Percentiles rank a stretch among this genome's conserved stretches.
These are phyloP conservation scores for Beauveria sp. DNA, from an alignment of 2,329 filamentous ascomycete genomes.

Conservation along the genomic window DNA sequence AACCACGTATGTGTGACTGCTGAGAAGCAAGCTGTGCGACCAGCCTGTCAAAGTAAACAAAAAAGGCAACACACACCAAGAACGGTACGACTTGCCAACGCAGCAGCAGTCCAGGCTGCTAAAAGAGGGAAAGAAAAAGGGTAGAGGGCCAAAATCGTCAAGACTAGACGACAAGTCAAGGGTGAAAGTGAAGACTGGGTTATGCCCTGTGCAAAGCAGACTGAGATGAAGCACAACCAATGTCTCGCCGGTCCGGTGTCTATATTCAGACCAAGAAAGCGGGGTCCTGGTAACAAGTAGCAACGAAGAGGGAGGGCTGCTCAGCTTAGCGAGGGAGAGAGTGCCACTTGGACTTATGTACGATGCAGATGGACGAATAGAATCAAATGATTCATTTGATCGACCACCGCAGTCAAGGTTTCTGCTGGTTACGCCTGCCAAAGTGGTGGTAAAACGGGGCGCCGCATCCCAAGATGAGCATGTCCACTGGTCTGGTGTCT, in stretches of 20 bases:
- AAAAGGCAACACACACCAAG: not conserved
- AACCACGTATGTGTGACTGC: not conserved
- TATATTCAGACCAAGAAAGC: conserved; percentile 4
- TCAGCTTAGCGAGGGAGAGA: not conserved
- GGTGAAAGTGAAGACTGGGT: not conserved
- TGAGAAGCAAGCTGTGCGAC: not conserved
- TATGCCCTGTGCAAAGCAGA: not conserved
- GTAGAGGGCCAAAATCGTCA: not conserved
- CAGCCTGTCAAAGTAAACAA: not conserved
- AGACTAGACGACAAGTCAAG: not conserved
- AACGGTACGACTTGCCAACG: not conserved
- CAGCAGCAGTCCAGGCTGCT: not conserved
- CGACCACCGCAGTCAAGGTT: not conserved
- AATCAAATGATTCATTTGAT: not conserved
- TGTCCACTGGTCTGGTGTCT: not conserved
- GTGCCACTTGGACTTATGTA: not conserved
- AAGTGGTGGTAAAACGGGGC: not conserved
- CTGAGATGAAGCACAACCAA: not conserved
- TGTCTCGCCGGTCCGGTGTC: conserved; percentile 1
- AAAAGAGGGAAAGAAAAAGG: not conserved
- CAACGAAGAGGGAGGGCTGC: conserved; percentile 1
- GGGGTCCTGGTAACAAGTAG: conserved; percentile 9
- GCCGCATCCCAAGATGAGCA: not conserved
- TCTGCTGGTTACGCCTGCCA: not conserved
- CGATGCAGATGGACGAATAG: not conserved